Conservation (phyloP, 208 protist genomes). For the Angomonas deanei region DNA sequence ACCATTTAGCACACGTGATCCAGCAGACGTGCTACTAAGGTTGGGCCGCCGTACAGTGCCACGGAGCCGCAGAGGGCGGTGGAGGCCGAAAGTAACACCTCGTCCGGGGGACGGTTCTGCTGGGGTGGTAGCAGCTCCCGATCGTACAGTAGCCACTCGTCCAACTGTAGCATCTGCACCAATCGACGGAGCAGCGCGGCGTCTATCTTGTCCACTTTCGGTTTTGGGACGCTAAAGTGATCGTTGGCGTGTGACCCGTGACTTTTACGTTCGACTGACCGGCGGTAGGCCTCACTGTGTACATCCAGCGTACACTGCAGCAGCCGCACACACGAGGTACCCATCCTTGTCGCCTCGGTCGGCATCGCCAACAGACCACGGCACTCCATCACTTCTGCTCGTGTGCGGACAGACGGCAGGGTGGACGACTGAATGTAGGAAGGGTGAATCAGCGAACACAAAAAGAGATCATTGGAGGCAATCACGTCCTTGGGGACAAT, state of each 20-base stretch:
- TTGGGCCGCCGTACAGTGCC: slow-evolving; percentile 26
- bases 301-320: not conserved
- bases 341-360: slow-evolving; percentile 43
- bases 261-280: not conserved
- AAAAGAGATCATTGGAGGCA: slow-evolving; percentile 43
- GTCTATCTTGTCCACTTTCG: slow-evolving; percentile 15
- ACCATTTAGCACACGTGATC: slow-evolving; percentile 14
- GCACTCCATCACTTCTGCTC: not conserved
- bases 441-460: slow-evolving; percentile 73
- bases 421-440: slow-evolving; percentile 28
- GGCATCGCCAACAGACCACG: slow-evolving; percentile 62
- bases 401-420: not conserved
- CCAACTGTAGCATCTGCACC: slow-evolving; percentile 18
- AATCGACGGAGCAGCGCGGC: slow-evolving; percentile 13
- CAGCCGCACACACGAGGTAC: slow-evolving; percentile 28
- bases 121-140: not conserved
- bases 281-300: not conserved
- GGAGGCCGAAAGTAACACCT: slow-evolving; percentile 57
- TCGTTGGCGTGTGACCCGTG: not conserved
- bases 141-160: slow-evolving; percentile 42
- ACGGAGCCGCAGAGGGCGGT: slow-evolving; percentile 62
- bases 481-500: slow-evolving; percentile 29
- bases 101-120: slow-evolving; percentile 13
- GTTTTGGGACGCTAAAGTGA: slow-evolving; percentile 12
- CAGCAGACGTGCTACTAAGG: slow-evolving; percentile 20